Evolutionary conservation across 208 protist genomes (phyloP), one percentile per base, ranked within the genome.

Genomic region (Leishmania guyanensis): DNA sequence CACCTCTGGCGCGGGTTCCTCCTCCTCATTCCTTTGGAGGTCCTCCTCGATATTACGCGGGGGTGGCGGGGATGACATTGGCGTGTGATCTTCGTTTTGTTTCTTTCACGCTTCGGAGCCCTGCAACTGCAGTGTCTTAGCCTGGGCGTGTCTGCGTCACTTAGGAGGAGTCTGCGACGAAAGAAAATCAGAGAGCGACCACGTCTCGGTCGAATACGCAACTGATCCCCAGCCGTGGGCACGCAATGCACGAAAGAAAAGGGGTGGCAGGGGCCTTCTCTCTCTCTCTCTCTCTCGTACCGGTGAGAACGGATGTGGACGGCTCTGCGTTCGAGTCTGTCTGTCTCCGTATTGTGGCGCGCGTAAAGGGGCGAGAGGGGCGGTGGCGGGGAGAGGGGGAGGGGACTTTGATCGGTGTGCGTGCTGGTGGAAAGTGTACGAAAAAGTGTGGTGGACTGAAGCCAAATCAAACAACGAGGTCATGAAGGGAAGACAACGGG

Each of bases 11-110:
- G 60, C 22, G 20, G 81, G 36, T 22, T 87, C 80, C 39, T 89
- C 86, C 74, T 93, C 84, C 43, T 89, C 87, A n/a, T 87, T 77
- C 70, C 76, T 83, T 39, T 53, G 64, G 77, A 82, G 75, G 46
- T 84, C 83, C 72, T 83, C 72, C 79, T 88, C 78, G 20, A 62
- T 14, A 39, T 51, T 81, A 46, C 65, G 62, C 71, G 81, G 58
- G 16, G 77, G 78, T 71, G 75, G 64, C 3, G 68, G 70, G 20
- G 77, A 71, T 29, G 83, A 50, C 81, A 88, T 88, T 56, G 64
- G 39, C 43, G 58, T 60, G 66, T 65, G n/a, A 50, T 80, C 53
- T 78, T 39, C 70, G 62, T 74, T 68, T 71, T 36, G 2, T 68
- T n/a, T 36, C n/a, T 39, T 10, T 22, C 2, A 33, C 66, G 66